Evolutionary conservation across 331 rosid species (phyloP).

Genomic region (Cydonia oblonga): DNA sequence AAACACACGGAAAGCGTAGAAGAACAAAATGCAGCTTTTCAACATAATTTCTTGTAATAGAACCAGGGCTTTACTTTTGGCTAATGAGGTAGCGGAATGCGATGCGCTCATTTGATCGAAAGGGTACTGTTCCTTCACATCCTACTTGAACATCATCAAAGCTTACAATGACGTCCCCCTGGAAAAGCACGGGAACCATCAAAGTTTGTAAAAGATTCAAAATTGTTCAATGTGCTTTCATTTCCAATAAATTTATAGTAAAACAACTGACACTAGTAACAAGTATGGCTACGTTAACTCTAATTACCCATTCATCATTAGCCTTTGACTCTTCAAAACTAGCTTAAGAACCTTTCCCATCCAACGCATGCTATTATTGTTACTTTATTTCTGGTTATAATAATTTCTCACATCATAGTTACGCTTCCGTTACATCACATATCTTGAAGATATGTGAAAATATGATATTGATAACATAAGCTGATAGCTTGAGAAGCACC

Average conservation of each 20-base stretch:
- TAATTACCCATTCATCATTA: not conserved
- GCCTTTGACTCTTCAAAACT: not conserved
- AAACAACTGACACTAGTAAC: not conserved
- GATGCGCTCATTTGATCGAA: constrained; percentile 83
- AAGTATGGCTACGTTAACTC: not conserved
- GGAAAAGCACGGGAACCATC: constrained; percentile 15
- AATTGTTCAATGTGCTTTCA: not conserved
- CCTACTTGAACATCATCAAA: constrained; percentile 76
- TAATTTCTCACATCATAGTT: not conserved
- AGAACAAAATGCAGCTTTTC: not conserved
- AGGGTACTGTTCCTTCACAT: constrained; percentile 92
- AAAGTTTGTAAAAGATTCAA: not conserved
- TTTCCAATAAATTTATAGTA: not conserved
- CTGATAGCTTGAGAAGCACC: constrained; percentile 11
- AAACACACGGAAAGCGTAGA: not conserved
- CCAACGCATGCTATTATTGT: not conserved
- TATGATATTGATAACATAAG: not conserved
- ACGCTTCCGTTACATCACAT: not conserved
- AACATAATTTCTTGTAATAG: constrained; percentile 2
- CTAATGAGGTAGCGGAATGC: constrained; percentile 90
- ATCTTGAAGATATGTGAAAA: not conserved
- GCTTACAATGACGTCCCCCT: constrained; percentile 98
- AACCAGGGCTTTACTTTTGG: constrained; percentile 55
- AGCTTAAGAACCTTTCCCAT: not conserved
- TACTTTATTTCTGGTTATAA: not conserved